A percentile compares a stretch with the other conserved stretches of the same genome.
Conservation (phyloP, 345 rosid species). For the Populus euphratica region DNA sequence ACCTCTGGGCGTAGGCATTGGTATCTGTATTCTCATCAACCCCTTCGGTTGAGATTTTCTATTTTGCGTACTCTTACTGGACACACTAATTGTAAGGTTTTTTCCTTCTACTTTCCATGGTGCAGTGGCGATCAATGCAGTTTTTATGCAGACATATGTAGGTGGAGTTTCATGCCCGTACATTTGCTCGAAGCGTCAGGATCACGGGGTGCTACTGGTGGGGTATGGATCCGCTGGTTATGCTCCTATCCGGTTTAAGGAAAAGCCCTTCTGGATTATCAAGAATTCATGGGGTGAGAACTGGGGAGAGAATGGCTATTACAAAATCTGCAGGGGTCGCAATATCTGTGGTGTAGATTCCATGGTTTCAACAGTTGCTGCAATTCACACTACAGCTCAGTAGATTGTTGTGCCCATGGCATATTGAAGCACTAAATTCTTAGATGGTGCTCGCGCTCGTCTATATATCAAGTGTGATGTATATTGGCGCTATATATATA, state of each 20-base stretch:
- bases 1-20: neutral
- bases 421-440: neutral
- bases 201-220: slow-evolving; percentile 84
- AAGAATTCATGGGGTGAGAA: slow-evolving; percentile 89
- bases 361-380: slow-evolving; percentile 81
- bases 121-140: slow-evolving; percentile 85
- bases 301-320: slow-evolving; percentile 89
- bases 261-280: slow-evolving; percentile 85
- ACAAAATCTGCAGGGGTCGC: slow-evolving; percentile 79
- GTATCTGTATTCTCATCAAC: neutral
- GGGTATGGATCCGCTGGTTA: slow-evolving; percentile 84
- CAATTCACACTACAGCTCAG: slow-evolving; percentile 38
- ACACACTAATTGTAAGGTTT: neutral
- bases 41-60: neutral
- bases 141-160: slow-evolving; percentile 84
- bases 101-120: neutral
- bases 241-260: slow-evolving; percentile 73
- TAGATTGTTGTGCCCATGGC: slow-evolving; percentile 5
- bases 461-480: neutral
- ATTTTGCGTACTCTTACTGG: neutral
- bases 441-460: neutral
- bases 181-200: slow-evolving; percentile 69
- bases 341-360: slow-evolving; percentile 87
- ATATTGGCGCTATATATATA: neutral
- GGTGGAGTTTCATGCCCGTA: slow-evolving; percentile 92